Evolutionary conservation across 1,284 basidiomycete species (phyloP), one percentile per base, ranked within the genome.

Genomic region (Rhodotorula sp.): DNA sequence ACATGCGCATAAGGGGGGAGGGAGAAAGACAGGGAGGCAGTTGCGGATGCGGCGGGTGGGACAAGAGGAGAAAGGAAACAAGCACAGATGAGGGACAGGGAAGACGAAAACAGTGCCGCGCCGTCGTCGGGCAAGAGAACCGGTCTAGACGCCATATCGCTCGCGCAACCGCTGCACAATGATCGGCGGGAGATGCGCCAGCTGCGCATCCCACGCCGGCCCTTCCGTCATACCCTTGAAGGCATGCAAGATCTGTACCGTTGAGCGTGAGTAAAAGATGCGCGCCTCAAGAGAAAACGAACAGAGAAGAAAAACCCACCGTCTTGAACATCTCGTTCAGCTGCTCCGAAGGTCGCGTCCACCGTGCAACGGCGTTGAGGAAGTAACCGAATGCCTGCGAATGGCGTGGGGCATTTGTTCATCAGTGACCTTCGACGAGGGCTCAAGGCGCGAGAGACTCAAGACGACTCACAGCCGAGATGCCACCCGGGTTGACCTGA

Each of bases 301-400:
- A 24, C 48, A 4, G 24, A 20, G 4, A 37, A 24, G 22, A 49
- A 37, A 30, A 15, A 63, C 76, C 51, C 60, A 84, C 83, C 55
- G 81, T 79, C 79, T 88, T 87, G 86, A 97, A 97, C 91, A 95
- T 95, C 70, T 84, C 84, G 80, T 95, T 92, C 64, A 97, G 85
- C 81, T 94, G 91, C 20, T 87, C 84, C 2, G 93, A 95, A 0
- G 94, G 94, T 67, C 88, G 86, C 70, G 89, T 90, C 94, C 94
- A 97, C 74, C 93, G 86, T 63, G 94, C 91, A 67, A 96, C 91
- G n/a, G 94, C 92, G 80, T 97, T 96, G 81, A 93, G 94, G 86
- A 96, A 96, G 89, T 91, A 95, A 59, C 94, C 82, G 74, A 96
- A 84, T 78, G 90, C 91, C 91, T 95, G 81, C 30, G 24, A 4